These are phyloP conservation scores for Trichoderma oligosporum DNA, from an alignment of 2,329 filamentous ascomycete genomes.

Conservation along the genomic window DNA sequence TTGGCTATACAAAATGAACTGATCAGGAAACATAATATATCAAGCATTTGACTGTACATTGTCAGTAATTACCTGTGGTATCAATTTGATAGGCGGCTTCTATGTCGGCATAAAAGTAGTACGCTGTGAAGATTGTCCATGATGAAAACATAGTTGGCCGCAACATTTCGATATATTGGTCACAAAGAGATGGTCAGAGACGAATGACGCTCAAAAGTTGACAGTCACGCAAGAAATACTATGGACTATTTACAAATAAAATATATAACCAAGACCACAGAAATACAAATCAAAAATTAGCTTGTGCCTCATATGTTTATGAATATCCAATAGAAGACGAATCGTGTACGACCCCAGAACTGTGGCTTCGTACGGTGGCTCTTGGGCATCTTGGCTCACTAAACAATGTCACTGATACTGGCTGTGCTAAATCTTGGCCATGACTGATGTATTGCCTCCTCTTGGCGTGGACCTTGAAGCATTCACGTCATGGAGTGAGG, in stretches of 20 bases:
- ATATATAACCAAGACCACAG: neutral
- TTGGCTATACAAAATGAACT: too few species aligned
- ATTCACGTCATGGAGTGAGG: neutral
- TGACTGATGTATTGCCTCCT: neutral
- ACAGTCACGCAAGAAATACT: too few species aligned
- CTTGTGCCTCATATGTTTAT: neutral
- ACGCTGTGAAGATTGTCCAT: neutral
- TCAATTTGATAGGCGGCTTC: neutral
- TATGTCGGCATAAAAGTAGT: neutral
- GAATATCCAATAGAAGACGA: neutral
- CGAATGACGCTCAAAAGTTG: too few species aligned
- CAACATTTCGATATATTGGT: too few species aligned
- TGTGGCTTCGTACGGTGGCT: neutral
- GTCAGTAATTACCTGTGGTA: neutral
- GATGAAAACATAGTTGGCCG: neutral
- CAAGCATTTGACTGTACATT: too few species aligned
- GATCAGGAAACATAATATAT: too few species aligned
- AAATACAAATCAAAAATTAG: neutral
- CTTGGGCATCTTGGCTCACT: conserved; percentile 1
- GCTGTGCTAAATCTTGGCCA: neutral
- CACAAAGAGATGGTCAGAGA: too few species aligned
- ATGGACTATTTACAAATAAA: neutral
- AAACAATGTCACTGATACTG: neutral
- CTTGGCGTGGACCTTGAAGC: neutral
- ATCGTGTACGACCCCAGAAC: neutral